phyloP scores from a whole-genome alignment of 257 asterid genomes.

The Ilex aquifolium region DNA sequence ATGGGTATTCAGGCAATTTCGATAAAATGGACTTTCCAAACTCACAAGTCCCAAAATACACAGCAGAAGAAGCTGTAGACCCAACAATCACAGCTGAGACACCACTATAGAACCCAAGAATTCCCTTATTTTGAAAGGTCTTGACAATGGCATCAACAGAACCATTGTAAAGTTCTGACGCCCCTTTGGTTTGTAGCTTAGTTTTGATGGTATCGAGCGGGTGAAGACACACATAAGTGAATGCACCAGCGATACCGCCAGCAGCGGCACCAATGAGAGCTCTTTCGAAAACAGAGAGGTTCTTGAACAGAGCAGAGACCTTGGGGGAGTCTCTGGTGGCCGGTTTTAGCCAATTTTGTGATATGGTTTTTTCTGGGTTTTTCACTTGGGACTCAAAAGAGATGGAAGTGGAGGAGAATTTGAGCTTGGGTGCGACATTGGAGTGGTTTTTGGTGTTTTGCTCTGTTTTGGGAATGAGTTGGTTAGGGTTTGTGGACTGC shows the following conservation, averaged over 20 bases:
- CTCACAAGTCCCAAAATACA: conserved; percentile 95
- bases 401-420: conserved; percentile 58
- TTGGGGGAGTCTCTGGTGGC: conserved; percentile 54
- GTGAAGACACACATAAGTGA: conserved; percentile 87
- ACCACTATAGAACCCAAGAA: conserved; percentile 87
- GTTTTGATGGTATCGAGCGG: conserved; percentile 92
- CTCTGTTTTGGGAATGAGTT: conserved; percentile 4
- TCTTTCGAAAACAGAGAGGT: conserved; percentile 71
- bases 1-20: conserved; percentile 46
- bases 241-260: conserved; percentile 96
- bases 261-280: conserved; percentile 75
- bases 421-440: conserved; percentile 17
- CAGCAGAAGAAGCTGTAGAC: conserved; percentile 92
- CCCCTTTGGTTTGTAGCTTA: conserved; percentile 96
- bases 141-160: conserved; percentile 75
- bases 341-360: conserved; percentile 51
- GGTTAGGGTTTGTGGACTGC: conserved; percentile 16
- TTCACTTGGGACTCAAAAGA: conserved; percentile 34
- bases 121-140: conserved; percentile 67
- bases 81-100: conserved; percentile 94
- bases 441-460: conserved; percentile 6
- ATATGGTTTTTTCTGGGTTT: conserved; percentile 25
- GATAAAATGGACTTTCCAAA: conserved; percentile 86
- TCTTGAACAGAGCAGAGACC: conserved; percentile 60
- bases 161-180: conserved; percentile 75